Evolutionary conservation across 2,329 filamentous ascomycete genomes (phyloP).

Genomic region (Hortaea sp.): DNA sequence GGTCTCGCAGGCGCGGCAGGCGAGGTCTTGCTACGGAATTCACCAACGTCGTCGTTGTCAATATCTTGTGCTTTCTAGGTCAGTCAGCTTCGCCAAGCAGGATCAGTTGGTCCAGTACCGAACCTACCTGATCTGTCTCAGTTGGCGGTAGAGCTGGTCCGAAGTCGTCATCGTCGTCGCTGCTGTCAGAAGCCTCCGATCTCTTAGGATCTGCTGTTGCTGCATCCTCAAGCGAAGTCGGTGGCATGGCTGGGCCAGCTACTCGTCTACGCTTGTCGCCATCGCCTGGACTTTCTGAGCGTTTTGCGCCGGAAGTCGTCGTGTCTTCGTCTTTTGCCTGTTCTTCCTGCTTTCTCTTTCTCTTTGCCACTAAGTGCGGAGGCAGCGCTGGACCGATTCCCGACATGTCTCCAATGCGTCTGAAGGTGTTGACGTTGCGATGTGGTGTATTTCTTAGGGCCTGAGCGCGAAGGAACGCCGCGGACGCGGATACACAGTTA

Average conservation of each 20-base stretch:
- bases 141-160: constrained; percentile 33
- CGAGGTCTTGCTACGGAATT: not conserved
- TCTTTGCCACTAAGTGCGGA: constrained; percentile 48
- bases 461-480: not conserved
- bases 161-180: constrained; percentile 35
- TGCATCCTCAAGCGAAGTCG: constrained; percentile 37
- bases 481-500: not conserved
- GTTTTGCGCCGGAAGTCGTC: constrained; percentile 29
- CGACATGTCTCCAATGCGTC: constrained; percentile 41
- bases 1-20: constrained; percentile 22
- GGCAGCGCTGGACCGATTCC: constrained; percentile 63
- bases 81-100: not conserved
- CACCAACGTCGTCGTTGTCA: constrained; percentile 11
- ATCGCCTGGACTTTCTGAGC: constrained; percentile 27
- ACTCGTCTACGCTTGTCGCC: constrained; percentile 43
- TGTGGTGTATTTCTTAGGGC: no score
- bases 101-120: no score
- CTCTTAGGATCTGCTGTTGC: constrained; percentile 24
- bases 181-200: constrained; percentile 19
- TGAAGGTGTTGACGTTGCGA: not conserved
- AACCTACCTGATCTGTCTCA: not conserved
- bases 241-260: constrained; percentile 47
- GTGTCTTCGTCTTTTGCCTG: constrained; percentile 25
- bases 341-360: constrained; percentile 39
- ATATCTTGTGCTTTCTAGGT: not conserved